A percentile compares a stretch with the other conserved stretches of the same genome.
phyloP scores from a whole-genome alignment of 805 yeast genomes.

The Candida xyloterini region DNA sequence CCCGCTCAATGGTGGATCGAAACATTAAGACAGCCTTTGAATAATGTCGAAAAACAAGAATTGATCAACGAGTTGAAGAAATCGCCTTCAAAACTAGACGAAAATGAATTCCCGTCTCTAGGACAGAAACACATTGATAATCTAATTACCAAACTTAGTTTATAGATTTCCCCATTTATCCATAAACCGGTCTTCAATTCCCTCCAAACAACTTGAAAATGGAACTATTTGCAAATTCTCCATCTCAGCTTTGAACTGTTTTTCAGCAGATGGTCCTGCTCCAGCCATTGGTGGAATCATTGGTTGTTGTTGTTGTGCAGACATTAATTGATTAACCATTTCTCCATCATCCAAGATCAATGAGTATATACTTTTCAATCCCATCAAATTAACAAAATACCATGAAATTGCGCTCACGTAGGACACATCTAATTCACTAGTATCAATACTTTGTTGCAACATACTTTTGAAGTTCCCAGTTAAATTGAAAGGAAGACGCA shows the following conservation, averaged over 20 bases:
- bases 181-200: slow-evolving; percentile 57
- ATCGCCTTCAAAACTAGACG: background rate
- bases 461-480: slow-evolving; percentile 87
- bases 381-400: slow-evolving; percentile 88
- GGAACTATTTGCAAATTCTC: slow-evolving; percentile 48
- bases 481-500: slow-evolving; percentile 88
- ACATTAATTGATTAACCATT: slow-evolving; percentile 44
- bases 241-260: slow-evolving; percentile 64
- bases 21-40: slow-evolving; percentile 4
- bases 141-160: slow-evolving; percentile 7
- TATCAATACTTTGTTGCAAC: slow-evolving; percentile 84
- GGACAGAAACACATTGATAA: slow-evolving; percentile 7
- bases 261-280: slow-evolving; percentile 60
- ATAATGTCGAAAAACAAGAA: slow-evolving; percentile 5
- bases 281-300: slow-evolving; percentile 39
- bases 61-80: slow-evolving; percentile 4
- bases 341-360: slow-evolving; percentile 57
- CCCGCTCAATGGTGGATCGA: slow-evolving; percentile 26
- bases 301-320: slow-evolving; percentile 36
- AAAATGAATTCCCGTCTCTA: slow-evolving; percentile 8
- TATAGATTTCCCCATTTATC: slow-evolving; percentile 12
- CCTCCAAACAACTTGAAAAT: slow-evolving; percentile 56
- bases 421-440: slow-evolving; percentile 81
- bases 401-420: slow-evolving; percentile 95
- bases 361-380: slow-evolving; percentile 75